These are phyloP conservation scores for Xylaria nigripes DNA, from an alignment of 495 filamentous ascomycete species.

Conservation along the genomic window DNA sequence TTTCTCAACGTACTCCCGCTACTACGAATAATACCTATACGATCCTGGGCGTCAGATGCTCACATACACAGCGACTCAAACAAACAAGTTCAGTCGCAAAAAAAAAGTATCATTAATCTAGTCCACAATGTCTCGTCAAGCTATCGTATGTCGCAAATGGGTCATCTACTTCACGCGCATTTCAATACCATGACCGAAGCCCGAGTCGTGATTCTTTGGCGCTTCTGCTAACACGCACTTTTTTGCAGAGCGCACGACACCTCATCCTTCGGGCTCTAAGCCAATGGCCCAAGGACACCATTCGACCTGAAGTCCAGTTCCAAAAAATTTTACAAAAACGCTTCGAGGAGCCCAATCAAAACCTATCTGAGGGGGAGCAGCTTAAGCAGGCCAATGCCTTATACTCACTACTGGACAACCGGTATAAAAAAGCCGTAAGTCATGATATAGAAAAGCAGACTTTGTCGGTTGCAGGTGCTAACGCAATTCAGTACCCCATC, in stretches of 20 bases:
- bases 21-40: too few relatives aligned
- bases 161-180: not conserved
- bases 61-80: not conserved
- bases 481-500: conserved; percentile 51
- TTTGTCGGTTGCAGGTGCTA: not conserved
- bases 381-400: conserved; percentile 61
- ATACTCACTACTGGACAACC: conserved; percentile 64
- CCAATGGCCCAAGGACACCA: conserved; percentile 69
- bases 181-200: too few relatives aligned
- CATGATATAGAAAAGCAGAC: not conserved
- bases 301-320: conserved; percentile 72
- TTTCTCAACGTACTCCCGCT: not conserved
- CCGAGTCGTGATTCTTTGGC: not conserved
- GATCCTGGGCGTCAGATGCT: not conserved
- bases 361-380: conserved; percentile 25
- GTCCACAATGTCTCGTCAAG: conserved; percentile 22
- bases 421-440: conserved; percentile 54
- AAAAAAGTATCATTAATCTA: not conserved
- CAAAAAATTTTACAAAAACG: conserved; percentile 59
- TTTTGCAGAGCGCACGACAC: conserved; percentile 33
- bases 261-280: conserved; percentile 59
- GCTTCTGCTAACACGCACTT: conserved; percentile 13
- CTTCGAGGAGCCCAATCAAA: conserved; percentile 37
- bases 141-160: conserved; percentile 17
- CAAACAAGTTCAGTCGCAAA: not conserved